Evolutionary conservation across 441 rosid species (phyloP).

Genomic region (Pelargonium citronellum): DNA sequence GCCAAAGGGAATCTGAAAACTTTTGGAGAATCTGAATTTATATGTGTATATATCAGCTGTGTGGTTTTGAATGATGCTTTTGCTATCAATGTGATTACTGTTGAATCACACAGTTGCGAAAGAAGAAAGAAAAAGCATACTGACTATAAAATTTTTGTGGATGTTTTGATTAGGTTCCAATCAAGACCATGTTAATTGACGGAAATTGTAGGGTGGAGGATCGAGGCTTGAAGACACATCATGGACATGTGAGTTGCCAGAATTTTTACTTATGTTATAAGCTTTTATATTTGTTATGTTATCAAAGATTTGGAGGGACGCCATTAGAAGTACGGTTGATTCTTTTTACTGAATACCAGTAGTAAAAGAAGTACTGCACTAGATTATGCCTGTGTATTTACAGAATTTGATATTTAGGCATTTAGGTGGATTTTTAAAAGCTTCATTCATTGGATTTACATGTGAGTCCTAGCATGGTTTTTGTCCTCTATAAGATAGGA

Average conservation of each 20-base stretch:
- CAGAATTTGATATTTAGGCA: neutral
- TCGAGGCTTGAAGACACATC: conserved; percentile 98
- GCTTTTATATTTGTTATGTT: neutral
- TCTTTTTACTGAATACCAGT: conserved; percentile 5
- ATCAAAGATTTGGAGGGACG: neutral
- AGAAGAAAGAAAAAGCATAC: neutral
- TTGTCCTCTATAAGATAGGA: neutral
- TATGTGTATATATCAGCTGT: too few relatives aligned
- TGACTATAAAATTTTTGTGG: conserved; percentile 5
- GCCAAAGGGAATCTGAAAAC: too few relatives aligned
- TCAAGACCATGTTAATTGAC: conserved; percentile 88
- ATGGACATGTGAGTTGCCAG: conserved; percentile 71
- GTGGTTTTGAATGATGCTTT: conserved; percentile 11
- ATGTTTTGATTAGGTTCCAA: conserved; percentile 57
- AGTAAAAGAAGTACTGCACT: neutral
- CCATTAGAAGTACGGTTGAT: neutral
- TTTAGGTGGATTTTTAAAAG: neutral
- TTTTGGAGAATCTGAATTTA: too few relatives aligned
- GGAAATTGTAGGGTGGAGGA: conserved; percentile 99
- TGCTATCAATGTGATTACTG: conserved; percentile 2
- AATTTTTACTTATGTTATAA: neutral
- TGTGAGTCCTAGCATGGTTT: neutral
- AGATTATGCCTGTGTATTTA: conserved; percentile 1
- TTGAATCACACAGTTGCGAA: conserved; percentile 1
- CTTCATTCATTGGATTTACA: neutral